phyloP scores from a whole-genome alignment of 2,329 filamentous ascomycete species.

The Sporothrix schenckii region DNA sequence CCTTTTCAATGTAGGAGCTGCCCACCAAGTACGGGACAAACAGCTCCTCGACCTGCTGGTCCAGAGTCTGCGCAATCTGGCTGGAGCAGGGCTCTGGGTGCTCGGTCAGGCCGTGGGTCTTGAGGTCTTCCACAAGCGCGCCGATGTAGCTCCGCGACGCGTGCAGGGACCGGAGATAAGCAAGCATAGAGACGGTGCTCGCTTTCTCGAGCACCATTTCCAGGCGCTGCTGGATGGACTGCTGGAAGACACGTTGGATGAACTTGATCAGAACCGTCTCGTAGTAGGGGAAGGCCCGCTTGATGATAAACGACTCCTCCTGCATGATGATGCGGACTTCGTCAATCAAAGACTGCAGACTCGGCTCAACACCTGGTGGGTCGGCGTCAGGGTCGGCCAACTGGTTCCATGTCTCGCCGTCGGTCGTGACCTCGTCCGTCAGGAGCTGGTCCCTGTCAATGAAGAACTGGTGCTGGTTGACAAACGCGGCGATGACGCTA shows the following conservation, averaged over 20 bases:
- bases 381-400: conserved; percentile 93
- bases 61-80: conserved; percentile 75
- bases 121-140: conserved; percentile 85
- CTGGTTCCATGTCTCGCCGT: conserved; percentile 82
- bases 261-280: conserved; percentile 93
- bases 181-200: conserved; percentile 84
- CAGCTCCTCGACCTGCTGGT: conserved; percentile 75
- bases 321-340: conserved; percentile 96
- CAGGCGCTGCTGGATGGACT: conserved; percentile 93
- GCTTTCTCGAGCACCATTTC: conserved; percentile 97
- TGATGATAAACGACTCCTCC: conserved; percentile 96
- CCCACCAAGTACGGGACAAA: conserved; percentile 72
- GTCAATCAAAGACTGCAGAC: conserved; percentile 86
- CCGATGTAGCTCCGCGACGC: conserved; percentile 89
- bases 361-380: conserved; percentile 87
- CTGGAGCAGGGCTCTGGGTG: conserved; percentile 89
- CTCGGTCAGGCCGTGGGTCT: conserved; percentile 90
- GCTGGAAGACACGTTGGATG: conserved; percentile 93
- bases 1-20: conserved; percentile 70
- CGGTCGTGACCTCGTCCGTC: conserved; percentile 77
- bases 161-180: conserved; percentile 88
- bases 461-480: conserved; percentile 99
- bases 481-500: conserved; percentile 93
- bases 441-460: conserved; percentile 93
- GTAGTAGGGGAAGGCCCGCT: conserved; percentile 92